Evolutionary conservation across 2,329 filamentous ascomycete genomes (phyloP).

Genomic region (Fusarium anguioides): DNA sequence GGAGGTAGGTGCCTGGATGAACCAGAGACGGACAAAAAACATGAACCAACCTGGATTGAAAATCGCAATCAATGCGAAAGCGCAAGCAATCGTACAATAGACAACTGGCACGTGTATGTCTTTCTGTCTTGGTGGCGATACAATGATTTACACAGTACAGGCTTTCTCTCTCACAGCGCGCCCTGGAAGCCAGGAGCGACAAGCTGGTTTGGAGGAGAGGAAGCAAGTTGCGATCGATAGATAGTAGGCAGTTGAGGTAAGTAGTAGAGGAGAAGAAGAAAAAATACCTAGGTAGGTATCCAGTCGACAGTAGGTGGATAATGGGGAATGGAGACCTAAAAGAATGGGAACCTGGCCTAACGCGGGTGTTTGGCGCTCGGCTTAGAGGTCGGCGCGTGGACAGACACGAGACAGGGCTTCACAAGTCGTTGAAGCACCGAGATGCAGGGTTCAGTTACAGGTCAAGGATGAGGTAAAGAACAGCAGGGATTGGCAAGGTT

Average conservation of each 20-base stretch:
- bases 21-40: constrained; percentile 33
- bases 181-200: constrained; percentile 46
- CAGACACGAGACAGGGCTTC: constrained; percentile 36
- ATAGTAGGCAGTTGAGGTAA: not conserved
- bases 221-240: constrained; percentile 25
- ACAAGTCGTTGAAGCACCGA: constrained; percentile 26
- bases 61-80: constrained; percentile 15
- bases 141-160: constrained; percentile 32
- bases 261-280: not conserved
- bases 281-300: constrained; percentile 1
- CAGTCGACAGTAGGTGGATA: constrained; percentile 6
- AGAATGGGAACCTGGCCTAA: constrained; percentile 32
- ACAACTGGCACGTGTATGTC: constrained; percentile 12
- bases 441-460: constrained; percentile 39
- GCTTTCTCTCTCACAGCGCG: constrained; percentile 45
- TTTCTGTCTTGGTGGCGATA: constrained; percentile 8
- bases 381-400: constrained; percentile 36
- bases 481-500: constrained; percentile 18
- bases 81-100: constrained; percentile 37
- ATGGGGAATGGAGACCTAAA: constrained; percentile 24
- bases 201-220: constrained; percentile 41
- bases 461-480: constrained; percentile 36
- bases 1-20: not conserved
- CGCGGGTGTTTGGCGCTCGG: constrained; percentile 40
- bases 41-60: constrained; percentile 41